Evolutionary conservation across 2,329 filamentous ascomycete species (phyloP), one percentile per base, ranked within the genome.

Genomic region (Penicillium janthinellum): DNA sequence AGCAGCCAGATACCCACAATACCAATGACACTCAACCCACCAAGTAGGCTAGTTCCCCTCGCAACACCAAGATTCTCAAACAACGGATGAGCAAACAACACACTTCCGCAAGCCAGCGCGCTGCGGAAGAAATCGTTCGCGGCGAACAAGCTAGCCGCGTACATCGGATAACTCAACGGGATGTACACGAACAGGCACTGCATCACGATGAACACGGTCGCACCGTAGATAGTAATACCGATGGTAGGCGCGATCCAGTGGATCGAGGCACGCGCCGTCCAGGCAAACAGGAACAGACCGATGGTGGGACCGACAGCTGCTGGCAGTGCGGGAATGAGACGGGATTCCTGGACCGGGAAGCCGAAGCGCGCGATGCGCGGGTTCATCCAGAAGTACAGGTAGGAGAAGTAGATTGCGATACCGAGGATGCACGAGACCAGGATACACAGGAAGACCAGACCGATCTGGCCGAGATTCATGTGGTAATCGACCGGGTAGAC

Each of bases 371-470:
- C 64, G 68, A 85, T 83, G 60, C 82, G 79, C 1, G 81, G 83
- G 64, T 82, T 79, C 68, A 84, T 71, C 71, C 80, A 81, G 67
- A 75, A 83, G 73, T 81, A 77, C 41, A 86, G 75, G 73, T 86
- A 88, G 50, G 74, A 67, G 58, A 73, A 70, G 73, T 86, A 88
- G 48, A 78, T 60, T 49, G 67, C 74, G 41, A 84, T 75, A 41
- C 81, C 84, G 57, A 87, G 69, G 6, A 85, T 59, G 67, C 83
- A 86, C 10, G 83, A 78, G n/a, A 88, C 80, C 28, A 86, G 75
- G 67, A 88, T 80, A 64, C 82, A 84, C 51, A 86, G 76, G 77
- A 89, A 89, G 47, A 86, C 81, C 10, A 88, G 79, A 34, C 86
- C 85, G 62, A 84, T 75, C 63, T 86, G 71, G 35, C 86, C 85